Conservation (phyloP, 306 rosid species). For the Mucuna pruriens region DNA sequence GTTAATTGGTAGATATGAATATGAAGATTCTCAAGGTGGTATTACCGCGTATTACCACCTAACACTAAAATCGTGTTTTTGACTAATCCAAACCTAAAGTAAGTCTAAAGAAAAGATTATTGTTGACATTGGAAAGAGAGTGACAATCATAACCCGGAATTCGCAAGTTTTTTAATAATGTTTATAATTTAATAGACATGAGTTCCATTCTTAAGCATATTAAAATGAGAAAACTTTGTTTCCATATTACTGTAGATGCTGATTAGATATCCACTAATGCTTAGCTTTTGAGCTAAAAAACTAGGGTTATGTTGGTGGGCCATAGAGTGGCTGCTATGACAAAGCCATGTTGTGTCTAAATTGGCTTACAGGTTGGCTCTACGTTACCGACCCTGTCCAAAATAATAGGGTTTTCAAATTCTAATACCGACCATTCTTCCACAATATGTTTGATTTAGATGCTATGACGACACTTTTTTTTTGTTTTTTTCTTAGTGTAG, state of each 20-base stretch:
- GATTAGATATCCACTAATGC: conserved; percentile 53
- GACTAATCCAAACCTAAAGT: conserved; percentile 42
- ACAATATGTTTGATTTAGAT: conserved; percentile 32
- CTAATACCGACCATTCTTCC: conserved; percentile 39
- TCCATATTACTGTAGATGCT: conserved; percentile 30
- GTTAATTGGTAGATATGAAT: conserved; percentile 33
- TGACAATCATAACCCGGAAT: conserved; percentile 36
- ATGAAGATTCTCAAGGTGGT: conserved; percentile 31
- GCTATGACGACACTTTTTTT: neutral
- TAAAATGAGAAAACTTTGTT: conserved; percentile 22
- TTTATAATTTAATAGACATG: conserved; percentile 30
- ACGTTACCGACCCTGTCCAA: conserved; percentile 47
- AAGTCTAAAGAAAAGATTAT: conserved; percentile 38
- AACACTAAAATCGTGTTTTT: conserved; percentile 37
- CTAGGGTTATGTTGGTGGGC: conserved; percentile 43
- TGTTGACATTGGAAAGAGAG: conserved; percentile 46
- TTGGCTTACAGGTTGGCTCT: conserved; percentile 47
- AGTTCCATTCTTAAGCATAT: conserved; percentile 14
- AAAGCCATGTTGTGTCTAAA: conserved; percentile 43
- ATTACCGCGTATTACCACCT: conserved; percentile 39
- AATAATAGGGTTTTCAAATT: conserved; percentile 29
- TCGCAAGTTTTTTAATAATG: neutral
- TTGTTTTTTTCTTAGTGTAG: conserved; percentile 6
- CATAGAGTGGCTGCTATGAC: neutral
- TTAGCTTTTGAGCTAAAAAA: conserved; percentile 35